A percentile compares a stretch with the other conserved stretches of the same genome.
Evolutionary conservation across 768 basidiomycete genomes (phyloP).

Genomic region (Tulasnella sp.): DNA sequence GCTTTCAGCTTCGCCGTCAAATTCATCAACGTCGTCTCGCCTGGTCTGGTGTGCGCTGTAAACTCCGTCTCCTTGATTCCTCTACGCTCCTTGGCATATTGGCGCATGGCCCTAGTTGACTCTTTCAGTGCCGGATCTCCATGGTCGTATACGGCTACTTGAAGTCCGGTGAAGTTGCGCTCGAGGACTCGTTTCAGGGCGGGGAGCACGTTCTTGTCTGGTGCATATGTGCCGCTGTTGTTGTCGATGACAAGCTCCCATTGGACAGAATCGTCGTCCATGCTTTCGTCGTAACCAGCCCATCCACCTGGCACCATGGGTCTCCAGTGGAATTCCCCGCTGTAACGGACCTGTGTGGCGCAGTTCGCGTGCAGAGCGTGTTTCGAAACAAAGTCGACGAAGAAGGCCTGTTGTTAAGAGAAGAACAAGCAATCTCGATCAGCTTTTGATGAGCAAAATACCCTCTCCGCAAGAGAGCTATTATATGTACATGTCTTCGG

Average conservation of each 20-base stretch:
- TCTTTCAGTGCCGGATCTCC: conserved; percentile 35
- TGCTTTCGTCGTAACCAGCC: conserved; percentile 5
- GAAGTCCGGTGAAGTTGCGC: conserved; percentile 63
- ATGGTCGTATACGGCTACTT: conserved; percentile 46
- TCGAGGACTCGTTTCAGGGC: conserved; percentile 54
- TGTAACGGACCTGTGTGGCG: conserved; percentile 55
- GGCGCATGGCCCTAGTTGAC: not conserved
- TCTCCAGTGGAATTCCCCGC: conserved; percentile 60
- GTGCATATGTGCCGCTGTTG: conserved; percentile 64
- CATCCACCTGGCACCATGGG: conserved; percentile 9
- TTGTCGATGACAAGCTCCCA: conserved; percentile 88
- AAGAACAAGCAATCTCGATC: not conserved
- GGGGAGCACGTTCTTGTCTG: conserved; percentile 55
- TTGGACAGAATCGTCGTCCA: conserved; percentile 35
- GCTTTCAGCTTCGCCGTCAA: not conserved
- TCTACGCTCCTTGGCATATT: conserved; percentile 8
- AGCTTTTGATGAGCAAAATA: not conserved
- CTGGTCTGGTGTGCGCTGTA: not conserved
- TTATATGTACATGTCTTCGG: not conserved
- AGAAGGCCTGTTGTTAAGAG: not conserved
- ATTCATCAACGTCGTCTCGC: not conserved
- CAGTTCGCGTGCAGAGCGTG: conserved; percentile 80
- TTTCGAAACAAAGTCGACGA: conserved; percentile 45
- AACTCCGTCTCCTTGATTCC: conserved; percentile 11
- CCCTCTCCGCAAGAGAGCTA: not conserved